Evolutionary conservation across 345 rosid genomes (phyloP), one percentile per base, ranked within the genome.

Genomic region (Anacardium occidentale): DNA sequence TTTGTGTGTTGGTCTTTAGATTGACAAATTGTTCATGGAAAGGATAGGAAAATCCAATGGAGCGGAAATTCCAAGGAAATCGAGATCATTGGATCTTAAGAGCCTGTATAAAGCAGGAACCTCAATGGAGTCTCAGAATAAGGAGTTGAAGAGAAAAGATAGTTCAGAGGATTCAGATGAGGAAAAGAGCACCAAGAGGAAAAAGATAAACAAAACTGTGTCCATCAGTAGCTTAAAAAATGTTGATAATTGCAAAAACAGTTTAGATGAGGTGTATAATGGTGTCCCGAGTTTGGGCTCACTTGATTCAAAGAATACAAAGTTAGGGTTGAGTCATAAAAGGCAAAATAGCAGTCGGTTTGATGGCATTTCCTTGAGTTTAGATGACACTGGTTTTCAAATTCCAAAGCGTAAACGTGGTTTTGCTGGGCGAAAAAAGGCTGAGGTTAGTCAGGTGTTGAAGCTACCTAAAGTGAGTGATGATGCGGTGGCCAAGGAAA

Each of bases 41-140:
- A 81, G 87, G 70, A 68, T 83, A 78, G 89, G 79, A 66, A 81
- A 77, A 83, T 85, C 91, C 67, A 77, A 88, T 88, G 99, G 91
- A 81, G 85, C 73, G 83, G 90, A 84, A 83, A 80, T 84, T 84
- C 83, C 89, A 65, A 84, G 84, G 83, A 91, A 83, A 81, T 77
- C 95, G 47, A 95, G 97, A 83, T 91, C 96, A 7, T 78, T 95
- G 93, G 99, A 92, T 84, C 89, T 92, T 73, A 95, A 88, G 84
- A 95, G 91, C 82, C 69, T 95, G 51, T 95, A 92, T 75, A 75
- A 89, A 52, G 74, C 87, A 51, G 82, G 77, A 68, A 79, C 66
- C 76, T 64, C 83, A 4, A 86, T 81, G 69, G 90, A 83, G 77
- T 75, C 75, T 53, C 77, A 37, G 0, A 63, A 64, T n/a, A 74